A percentile compares a stretch with the other conserved stretches of the same genome.
phyloP scores from a whole-genome alignment of 805 yeast genomes.

The Kurtzmaniella fragi region DNA sequence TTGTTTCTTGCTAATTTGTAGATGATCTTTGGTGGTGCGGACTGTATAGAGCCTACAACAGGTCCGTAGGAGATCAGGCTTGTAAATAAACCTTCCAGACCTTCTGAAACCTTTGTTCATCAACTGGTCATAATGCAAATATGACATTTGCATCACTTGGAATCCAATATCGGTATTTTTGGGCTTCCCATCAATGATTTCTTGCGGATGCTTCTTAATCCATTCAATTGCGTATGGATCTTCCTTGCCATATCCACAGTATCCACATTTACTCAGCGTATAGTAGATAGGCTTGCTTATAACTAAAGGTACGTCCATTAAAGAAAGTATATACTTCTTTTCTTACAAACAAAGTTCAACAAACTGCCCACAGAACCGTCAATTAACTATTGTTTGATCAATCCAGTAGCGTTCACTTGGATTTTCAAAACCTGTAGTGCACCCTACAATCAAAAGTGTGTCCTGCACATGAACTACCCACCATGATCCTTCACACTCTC shows the following conservation, averaged over 20 bases:
- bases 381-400: too few species aligned
- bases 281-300: constrained; percentile 43
- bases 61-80: constrained; percentile 61
- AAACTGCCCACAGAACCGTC: too few species aligned
- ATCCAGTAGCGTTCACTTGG: too few species aligned
- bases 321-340: too few species aligned
- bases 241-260: constrained; percentile 52
- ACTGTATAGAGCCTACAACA: constrained; percentile 83
- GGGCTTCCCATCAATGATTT: constrained; percentile 3
- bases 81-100: constrained; percentile 63
- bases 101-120: constrained; percentile 76
- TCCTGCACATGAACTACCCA: too few species aligned
- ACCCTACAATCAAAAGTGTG: too few species aligned
- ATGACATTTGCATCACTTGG: constrained; percentile 40
- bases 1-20: constrained; percentile 59
- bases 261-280: constrained; percentile 57
- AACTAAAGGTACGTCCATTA: constrained; percentile 18
- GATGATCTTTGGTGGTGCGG: constrained; percentile 46
- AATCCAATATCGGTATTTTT: constrained; percentile 29
- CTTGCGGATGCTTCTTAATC: constrained; percentile 4
- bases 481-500: too few species aligned
- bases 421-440: too few species aligned
- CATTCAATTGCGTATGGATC: constrained; percentile 36
- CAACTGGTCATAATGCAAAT: constrained; percentile 54
- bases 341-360: too few species aligned